These are phyloP conservation scores for Hibiscus trionum DNA, from an alignment of 345 rosid genomes.

Conservation along the genomic window DNA sequence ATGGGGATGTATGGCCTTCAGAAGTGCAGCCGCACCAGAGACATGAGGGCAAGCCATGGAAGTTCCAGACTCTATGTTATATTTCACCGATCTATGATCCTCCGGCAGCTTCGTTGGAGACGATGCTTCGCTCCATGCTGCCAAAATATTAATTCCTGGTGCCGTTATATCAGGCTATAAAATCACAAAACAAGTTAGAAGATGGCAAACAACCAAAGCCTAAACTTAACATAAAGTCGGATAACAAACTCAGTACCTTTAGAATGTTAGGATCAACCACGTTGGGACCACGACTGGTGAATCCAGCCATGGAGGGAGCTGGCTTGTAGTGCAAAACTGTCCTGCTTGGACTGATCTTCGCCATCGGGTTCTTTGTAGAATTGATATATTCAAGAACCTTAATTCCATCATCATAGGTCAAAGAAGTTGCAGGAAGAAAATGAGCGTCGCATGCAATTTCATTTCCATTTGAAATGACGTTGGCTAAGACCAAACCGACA, in stretches of 20 bases:
- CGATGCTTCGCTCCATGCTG: slow-evolving; percentile 71
- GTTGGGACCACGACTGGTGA: slow-evolving; percentile 75
- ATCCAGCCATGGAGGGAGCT: slow-evolving; percentile 63
- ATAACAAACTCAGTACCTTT: slow-evolving; percentile 37
- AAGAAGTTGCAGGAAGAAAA: slow-evolving; percentile 49
- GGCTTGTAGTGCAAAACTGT: slow-evolving; percentile 40
- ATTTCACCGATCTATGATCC: slow-evolving; percentile 42
- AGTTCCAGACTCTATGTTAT: slow-evolving; percentile 56
- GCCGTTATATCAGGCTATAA: slow-evolving; percentile 77
- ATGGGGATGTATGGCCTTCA: slow-evolving; percentile 58
- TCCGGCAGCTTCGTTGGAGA: slow-evolving; percentile 34
- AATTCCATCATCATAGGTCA: slow-evolving; percentile 22
- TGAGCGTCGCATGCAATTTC: slow-evolving; percentile 36
- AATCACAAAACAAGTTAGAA: neutral
- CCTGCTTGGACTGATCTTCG: slow-evolving; percentile 31
- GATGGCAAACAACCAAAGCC: neutral
- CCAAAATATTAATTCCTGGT: slow-evolving; percentile 66
- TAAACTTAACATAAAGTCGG: neutral
- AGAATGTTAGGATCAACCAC: slow-evolving; percentile 50
- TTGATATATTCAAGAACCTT: slow-evolving; percentile 48
- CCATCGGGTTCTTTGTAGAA: slow-evolving; percentile 48
- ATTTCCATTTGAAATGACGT: slow-evolving; percentile 25
- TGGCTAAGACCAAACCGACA: slow-evolving; percentile 61
- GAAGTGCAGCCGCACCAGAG: slow-evolving; percentile 62
- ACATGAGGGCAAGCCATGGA: slow-evolving; percentile 96